Evolutionary conservation across 352 stramenopile genomes (phyloP).

Genomic region (Globisporangium splendens): DNA sequence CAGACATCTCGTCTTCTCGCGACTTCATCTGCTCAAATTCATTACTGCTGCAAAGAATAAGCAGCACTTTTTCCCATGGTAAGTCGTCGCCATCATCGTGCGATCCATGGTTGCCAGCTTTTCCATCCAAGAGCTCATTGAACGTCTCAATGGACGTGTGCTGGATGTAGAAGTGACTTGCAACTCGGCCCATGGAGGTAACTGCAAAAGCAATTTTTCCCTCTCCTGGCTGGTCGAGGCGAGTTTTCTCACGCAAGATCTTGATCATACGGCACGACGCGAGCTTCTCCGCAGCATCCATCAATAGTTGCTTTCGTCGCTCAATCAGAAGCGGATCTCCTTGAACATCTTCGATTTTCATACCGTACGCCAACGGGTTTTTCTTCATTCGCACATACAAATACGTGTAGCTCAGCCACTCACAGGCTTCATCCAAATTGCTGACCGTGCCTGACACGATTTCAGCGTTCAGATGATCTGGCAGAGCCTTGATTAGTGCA

Average conservation of each 20-base stretch:
- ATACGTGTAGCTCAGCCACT: constrained; percentile 99
- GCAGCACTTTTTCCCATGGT: constrained; percentile 63
- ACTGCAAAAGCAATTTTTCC: constrained; percentile 85
- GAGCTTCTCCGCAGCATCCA: constrained; percentile 75
- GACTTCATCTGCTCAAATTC: constrained; percentile 97
- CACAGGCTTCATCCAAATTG: constrained; percentile 94
- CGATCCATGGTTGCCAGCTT: constrained; percentile 28
- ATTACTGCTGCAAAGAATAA: constrained; percentile 77
- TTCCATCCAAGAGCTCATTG: constrained; percentile 90
- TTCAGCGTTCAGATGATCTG: constrained; percentile 99
- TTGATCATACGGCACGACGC: constrained; percentile 83
- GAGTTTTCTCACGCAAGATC: constrained; percentile 57
- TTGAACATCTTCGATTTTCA: constrained; percentile 91
- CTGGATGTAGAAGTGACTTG: constrained; percentile 99
- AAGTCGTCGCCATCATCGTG: constrained; percentile 39
- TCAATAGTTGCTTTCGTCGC: constrained; percentile 60
- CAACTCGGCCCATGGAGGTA: constrained; percentile 96
- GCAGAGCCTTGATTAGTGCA: constrained; percentile 97
- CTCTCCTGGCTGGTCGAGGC: constrained; percentile 26
- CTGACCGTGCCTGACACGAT: constrained; percentile 98
- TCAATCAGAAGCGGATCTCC: constrained; percentile 87
- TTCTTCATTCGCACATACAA: constrained; percentile 98
- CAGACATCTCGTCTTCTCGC: constrained; percentile 92
- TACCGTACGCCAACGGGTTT: constrained; percentile 98
- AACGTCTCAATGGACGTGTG: constrained; percentile 98